Percentiles rank a stretch among this genome's conserved stretches.
These are phyloP conservation scores for Strobilomyces echinocephalus DNA, from an alignment of 768 basidiomycete genomes.

Conservation along the genomic window DNA sequence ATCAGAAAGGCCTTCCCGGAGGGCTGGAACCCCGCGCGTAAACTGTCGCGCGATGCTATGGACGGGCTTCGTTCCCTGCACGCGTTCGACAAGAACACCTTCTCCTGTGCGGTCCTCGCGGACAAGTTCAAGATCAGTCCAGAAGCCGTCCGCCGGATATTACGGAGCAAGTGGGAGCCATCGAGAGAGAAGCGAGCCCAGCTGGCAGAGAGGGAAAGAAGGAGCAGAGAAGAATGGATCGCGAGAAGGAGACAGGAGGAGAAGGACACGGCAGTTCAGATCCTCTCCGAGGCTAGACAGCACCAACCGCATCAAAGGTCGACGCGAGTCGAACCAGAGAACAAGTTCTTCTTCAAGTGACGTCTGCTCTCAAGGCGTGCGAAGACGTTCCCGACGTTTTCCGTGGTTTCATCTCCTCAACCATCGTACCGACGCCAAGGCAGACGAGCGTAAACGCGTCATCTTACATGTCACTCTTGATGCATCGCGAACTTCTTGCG, in stretches of 20 bases:
- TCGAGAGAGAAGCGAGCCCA: constrained; percentile 46
- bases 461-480: constrained; percentile 10
- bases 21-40: constrained; percentile 77
- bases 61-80: constrained; percentile 69
- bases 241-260: constrained; percentile 40
- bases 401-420: not conserved
- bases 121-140: constrained; percentile 74
- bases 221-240: constrained; percentile 37
- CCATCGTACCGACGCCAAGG: not conserved
- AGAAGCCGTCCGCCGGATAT: constrained; percentile 75
- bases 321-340: constrained; percentile 27
- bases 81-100: constrained; percentile 55
- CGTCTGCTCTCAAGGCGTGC: constrained; percentile 10
- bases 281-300: constrained; percentile 22
- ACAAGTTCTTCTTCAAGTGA: constrained; percentile 43
- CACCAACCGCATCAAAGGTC: constrained; percentile 11
- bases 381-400: not conserved
- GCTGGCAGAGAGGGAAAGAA: constrained; percentile 48
- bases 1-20: constrained; percentile 54
- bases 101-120: constrained; percentile 64
- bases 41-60: constrained; percentile 81
- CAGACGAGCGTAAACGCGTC: constrained; percentile 3
- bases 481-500: not conserved
- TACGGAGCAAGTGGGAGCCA: constrained; percentile 72
- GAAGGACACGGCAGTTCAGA: constrained; percentile 34